phyloP scores from a whole-genome alignment of 352 stramenopile species.

The Phytophthora sp. region DNA sequence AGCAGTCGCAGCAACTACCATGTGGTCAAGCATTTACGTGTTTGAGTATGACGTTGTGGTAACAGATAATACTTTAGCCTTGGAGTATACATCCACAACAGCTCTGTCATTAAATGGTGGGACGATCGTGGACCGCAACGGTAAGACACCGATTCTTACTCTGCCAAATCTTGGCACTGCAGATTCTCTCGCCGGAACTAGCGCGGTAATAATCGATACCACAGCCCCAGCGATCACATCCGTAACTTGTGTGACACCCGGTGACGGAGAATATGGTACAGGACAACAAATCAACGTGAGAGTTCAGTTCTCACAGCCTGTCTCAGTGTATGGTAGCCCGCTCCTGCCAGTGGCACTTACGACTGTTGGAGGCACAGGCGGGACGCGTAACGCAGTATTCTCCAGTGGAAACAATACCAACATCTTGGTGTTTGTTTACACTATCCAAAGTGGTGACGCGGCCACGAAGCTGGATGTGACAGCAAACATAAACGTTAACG shows the following conservation, averaged over 20 bases:
- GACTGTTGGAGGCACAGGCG: slow-evolving; percentile 43
- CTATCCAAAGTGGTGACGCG: slow-evolving; percentile 64
- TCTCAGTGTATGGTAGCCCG: slow-evolving; percentile 69
- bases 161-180: slow-evolving; percentile 52
- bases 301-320: slow-evolving; percentile 65
- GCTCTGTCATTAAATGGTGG: slow-evolving; percentile 60
- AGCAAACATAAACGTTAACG: slow-evolving; percentile 60
- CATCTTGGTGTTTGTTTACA: slow-evolving; percentile 72
- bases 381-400: slow-evolving; percentile 50
- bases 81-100: slow-evolving; percentile 71
- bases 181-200: slow-evolving; percentile 56
- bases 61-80: slow-evolving; percentile 54
- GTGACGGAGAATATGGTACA: slow-evolving; percentile 71
- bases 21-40: slow-evolving; percentile 60
- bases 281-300: slow-evolving; percentile 67
- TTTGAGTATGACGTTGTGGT: slow-evolving; percentile 76
- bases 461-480: slow-evolving; percentile 58
- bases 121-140: slow-evolving; percentile 74
- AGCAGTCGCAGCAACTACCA: slow-evolving; percentile 52
- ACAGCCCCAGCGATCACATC: slow-evolving; percentile 65
- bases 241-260: slow-evolving; percentile 53
- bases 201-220: slow-evolving; percentile 71
- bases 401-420: slow-evolving; percentile 73
- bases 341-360: slow-evolving; percentile 56
- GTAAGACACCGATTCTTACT: slow-evolving; percentile 55